Evolutionary conservation across 106 monocot genomes (phyloP).

Genomic region (Chionographis japonica): DNA sequence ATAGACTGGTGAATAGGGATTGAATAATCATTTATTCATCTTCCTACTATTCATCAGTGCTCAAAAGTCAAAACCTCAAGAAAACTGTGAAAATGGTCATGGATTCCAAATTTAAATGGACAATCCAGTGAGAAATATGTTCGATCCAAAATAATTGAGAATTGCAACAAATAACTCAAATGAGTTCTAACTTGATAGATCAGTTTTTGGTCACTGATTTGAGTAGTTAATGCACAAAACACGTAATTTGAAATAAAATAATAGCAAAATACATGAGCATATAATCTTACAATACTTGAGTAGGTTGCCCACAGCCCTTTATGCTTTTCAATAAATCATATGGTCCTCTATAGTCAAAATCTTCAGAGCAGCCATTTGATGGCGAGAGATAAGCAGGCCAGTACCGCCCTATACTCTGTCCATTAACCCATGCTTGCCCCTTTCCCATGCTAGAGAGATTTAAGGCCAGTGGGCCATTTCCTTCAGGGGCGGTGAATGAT

Average conservation of each 20-base stretch:
- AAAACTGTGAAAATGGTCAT: no score
- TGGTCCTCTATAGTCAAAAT: slow-evolving; percentile 27
- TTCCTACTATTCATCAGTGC: no score
- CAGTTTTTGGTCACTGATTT: no score
- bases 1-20: no score
- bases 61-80: no score
- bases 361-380: slow-evolving; percentile 20
- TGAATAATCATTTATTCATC: no score
- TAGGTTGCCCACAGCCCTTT: slow-evolving; percentile 26
- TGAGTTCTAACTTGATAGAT: no score
- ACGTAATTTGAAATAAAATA: not conserved
- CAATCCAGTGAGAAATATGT: no score
- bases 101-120: no score
- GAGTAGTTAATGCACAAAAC: not conserved
- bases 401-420: slow-evolving; percentile 24
- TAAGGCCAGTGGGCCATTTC: slow-evolving; percentile 22
- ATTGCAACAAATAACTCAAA: no score
- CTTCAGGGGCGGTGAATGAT: slow-evolving; percentile 24
- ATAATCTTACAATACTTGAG: slow-evolving; percentile 22
- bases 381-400: slow-evolving; percentile 25
- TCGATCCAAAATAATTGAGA: no score
- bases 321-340: slow-evolving; percentile 21
- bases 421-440: slow-evolving; percentile 35
- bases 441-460: slow-evolving; percentile 28
- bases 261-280: not conserved